A percentile compares a stretch with the other conserved stretches of the same genome.
Evolutionary conservation across 768 basidiomycete species (phyloP).

Genomic region (Pleurotus citrinopileatus): DNA sequence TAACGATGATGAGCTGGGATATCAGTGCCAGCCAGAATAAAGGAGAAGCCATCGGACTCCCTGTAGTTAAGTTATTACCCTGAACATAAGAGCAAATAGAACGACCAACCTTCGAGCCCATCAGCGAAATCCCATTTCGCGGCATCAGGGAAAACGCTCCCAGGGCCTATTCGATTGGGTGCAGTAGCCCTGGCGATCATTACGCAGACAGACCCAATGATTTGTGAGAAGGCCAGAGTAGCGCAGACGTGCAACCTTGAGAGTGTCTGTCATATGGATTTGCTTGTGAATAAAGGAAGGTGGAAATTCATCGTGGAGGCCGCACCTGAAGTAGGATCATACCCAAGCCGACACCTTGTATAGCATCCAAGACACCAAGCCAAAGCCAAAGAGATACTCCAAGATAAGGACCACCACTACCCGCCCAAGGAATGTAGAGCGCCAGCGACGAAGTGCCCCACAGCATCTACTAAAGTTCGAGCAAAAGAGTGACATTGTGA

Average conservation of each 20-base stretch:
- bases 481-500: neutral
- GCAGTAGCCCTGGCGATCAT: conserved; percentile 92
- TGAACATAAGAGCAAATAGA: neutral
- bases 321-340: conserved; percentile 79
- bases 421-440: conserved; percentile 93
- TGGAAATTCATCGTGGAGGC: conserved; percentile 14
- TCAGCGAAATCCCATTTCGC: conserved; percentile 86
- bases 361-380: conserved; percentile 91
- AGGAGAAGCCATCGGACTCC: conserved; percentile 79
- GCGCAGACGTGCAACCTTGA: conserved; percentile 94
- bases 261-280: conserved; percentile 50
- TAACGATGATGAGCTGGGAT: conserved; percentile 80
- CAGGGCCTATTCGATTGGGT: conserved; percentile 86
- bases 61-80: conserved; percentile 21
- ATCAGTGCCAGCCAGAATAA: conserved; percentile 86
- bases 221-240: conserved; percentile 86
- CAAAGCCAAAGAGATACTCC: conserved; percentile 91
- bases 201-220: conserved; percentile 87
- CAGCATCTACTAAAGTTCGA: conserved; percentile 53
- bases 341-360: conserved; percentile 92
- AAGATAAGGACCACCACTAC: conserved; percentile 80
- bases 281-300: conserved; percentile 19
- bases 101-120: conserved; percentile 51
- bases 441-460: conserved; percentile 96
- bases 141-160: conserved; percentile 87